Percentiles rank a stretch among this genome's conserved stretches.
phyloP scores from a whole-genome alignment of 116 monocot species.

The Iris pallida region DNA sequence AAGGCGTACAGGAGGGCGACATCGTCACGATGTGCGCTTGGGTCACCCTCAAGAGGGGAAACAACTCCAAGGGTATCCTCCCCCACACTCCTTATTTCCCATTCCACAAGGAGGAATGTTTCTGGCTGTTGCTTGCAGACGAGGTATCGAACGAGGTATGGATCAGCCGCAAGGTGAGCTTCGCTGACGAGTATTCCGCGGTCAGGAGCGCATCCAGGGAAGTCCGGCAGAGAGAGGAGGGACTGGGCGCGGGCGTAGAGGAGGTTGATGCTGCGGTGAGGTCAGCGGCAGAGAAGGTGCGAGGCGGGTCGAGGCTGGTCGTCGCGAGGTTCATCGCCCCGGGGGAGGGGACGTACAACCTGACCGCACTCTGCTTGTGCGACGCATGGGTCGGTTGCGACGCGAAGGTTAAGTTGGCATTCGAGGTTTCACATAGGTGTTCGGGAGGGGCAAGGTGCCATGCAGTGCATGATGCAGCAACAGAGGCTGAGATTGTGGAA shows the following conservation, averaged over 20 bases:
- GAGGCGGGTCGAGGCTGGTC: constrained; percentile 58
- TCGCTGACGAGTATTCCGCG: constrained; percentile 67
- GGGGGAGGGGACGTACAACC: constrained; percentile 55
- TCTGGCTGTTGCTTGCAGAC: constrained; percentile 80
- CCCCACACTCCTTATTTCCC: constrained; percentile 79
- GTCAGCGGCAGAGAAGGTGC: constrained; percentile 70
- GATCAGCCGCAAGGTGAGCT: constrained; percentile 87
- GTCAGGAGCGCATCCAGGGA: constrained; percentile 59
- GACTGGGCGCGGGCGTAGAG: constrained; percentile 44
- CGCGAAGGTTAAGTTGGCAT: constrained; percentile 42
- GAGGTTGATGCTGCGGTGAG: constrained; percentile 52
- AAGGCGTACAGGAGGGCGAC: constrained; percentile 85
- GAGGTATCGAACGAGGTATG: constrained; percentile 67
- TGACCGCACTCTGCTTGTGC: constrained; percentile 56
- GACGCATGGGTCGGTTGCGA: constrained; percentile 89
- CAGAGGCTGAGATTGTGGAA: constrained; percentile 46
- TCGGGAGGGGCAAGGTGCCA: constrained; percentile 54
- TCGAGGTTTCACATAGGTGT: constrained; percentile 62
- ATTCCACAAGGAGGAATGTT: constrained; percentile 84
- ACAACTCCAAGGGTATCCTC: constrained; percentile 49
- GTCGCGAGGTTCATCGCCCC: constrained; percentile 83
- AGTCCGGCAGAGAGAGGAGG: constrained; percentile 64
- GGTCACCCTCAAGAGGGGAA: constrained; percentile 62
- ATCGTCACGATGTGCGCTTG: constrained; percentile 87
- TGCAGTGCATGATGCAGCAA: constrained; percentile 25